These are phyloP conservation scores for Solanum aculeatissimum DNA, from an alignment of 305 asterid genomes.

Conservation along the genomic window DNA sequence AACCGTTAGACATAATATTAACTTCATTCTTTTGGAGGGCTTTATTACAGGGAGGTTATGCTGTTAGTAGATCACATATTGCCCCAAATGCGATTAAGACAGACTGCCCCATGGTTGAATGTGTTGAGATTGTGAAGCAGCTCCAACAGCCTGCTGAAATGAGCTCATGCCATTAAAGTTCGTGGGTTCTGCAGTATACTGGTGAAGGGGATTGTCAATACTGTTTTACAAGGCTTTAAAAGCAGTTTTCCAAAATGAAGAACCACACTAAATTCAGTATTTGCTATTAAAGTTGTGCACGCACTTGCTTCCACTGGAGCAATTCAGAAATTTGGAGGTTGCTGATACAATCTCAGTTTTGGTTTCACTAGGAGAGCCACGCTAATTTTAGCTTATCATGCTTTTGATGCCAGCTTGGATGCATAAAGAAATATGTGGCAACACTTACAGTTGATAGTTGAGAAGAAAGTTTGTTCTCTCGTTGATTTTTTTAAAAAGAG, in stretches of 20 bases:
- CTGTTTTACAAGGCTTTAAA: background rate
- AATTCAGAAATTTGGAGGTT: background rate
- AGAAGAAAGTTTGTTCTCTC: background rate
- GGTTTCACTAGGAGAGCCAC: background rate
- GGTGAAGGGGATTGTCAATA: background rate
- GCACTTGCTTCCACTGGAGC: background rate
- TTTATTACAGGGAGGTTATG: constrained; percentile 54
- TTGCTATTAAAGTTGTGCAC: background rate
- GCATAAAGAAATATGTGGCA: background rate
- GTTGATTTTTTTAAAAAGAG: background rate
- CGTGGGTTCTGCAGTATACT: background rate
- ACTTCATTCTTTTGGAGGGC: background rate
- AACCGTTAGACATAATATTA: background rate
- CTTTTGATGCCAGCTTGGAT: background rate
- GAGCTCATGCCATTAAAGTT: background rate
- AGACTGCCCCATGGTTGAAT: constrained; percentile 64
- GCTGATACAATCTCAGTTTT: background rate
- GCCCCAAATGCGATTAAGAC: constrained; percentile 74
- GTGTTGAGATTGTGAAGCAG: constrained; percentile 51
- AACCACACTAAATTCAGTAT: background rate
- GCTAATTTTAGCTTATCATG: background rate
- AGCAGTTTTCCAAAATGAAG: background rate
- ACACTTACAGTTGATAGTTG: background rate
- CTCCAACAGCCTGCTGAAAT: constrained; percentile 19
- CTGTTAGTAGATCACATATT: constrained; percentile 66